These are phyloP conservation scores for Stentor roeselii DNA, from an alignment of 73 alveolate genomes.

Conservation along the genomic window DNA sequence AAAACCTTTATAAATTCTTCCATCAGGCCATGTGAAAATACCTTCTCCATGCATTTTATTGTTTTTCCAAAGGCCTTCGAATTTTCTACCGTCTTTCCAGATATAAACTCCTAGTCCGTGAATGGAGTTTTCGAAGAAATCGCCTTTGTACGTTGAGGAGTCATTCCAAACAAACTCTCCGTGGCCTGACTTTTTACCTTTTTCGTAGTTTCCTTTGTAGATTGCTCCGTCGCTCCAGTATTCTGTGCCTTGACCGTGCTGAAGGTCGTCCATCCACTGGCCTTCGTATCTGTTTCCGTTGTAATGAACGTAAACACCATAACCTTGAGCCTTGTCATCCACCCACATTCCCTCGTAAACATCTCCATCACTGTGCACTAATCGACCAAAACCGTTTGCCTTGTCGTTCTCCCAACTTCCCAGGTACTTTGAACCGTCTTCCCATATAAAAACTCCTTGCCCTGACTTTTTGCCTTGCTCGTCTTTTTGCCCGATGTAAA, in stretches of 20 bases:
- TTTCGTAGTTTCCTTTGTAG: conserved; percentile 43
- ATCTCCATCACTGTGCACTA: conserved; percentile 67
- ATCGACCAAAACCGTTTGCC: conserved; percentile 86
- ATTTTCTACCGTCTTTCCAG: conserved; percentile 38
- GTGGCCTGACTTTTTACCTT: conserved; percentile 53
- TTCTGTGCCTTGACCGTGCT: conserved; percentile 49
- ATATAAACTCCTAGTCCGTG: conserved; percentile 47
- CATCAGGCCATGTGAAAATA: conserved; percentile 8
- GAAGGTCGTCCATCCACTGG: conserved; percentile 43
- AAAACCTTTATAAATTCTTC: conserved; percentile 12
- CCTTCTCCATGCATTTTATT: conserved; percentile 27
- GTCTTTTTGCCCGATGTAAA: conserved; percentile 21
- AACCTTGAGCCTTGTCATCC: conserved; percentile 54
- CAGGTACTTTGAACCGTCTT: conserved; percentile 41
- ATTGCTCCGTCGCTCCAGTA: conserved; percentile 38
- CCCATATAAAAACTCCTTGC: conserved; percentile 28
- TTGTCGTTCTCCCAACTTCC: conserved; percentile 50
- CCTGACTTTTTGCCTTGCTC: conserved; percentile 29
- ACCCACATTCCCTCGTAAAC: conserved; percentile 74
- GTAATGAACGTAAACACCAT: conserved; percentile 42
- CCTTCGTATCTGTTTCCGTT: conserved; percentile 48
- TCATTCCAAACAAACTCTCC: conserved; percentile 63
- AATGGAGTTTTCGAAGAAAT: conserved; percentile 46
- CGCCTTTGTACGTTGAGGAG: conserved; percentile 65
- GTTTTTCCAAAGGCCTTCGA: conserved; percentile 29